These are phyloP conservation scores for Phoenix dactylifera DNA, from an alignment of 176 grass and related monocot species.

Conservation along the genomic window DNA sequence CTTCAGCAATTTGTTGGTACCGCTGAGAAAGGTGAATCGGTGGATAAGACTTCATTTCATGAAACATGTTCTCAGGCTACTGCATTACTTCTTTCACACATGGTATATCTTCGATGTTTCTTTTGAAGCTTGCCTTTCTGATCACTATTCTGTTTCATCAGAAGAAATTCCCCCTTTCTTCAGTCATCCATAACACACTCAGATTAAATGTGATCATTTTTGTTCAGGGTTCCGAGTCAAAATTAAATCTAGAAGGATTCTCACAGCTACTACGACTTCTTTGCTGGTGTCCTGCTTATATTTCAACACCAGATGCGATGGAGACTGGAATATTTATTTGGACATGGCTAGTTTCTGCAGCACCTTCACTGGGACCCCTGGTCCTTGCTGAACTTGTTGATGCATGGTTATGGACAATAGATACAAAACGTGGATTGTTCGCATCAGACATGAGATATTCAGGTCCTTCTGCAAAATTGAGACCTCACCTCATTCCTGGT, in stretches of 20 bases:
- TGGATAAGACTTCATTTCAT: slow-evolving; percentile 85
- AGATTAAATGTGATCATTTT: slow-evolving; percentile 1
- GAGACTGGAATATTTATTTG: slow-evolving; percentile 98
- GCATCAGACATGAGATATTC: slow-evolving; percentile 92
- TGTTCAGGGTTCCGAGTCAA: slow-evolving; percentile 56
- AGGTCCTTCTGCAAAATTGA: slow-evolving; percentile 92
- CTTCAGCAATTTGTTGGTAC: slow-evolving; percentile 90
- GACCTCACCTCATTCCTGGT: slow-evolving; percentile 90
- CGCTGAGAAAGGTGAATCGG: slow-evolving; percentile 68
- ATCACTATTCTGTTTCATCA: neutral
- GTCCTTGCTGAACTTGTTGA: slow-evolving; percentile 94
- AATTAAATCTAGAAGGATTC: slow-evolving; percentile 80
- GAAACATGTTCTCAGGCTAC: slow-evolving; percentile 99
- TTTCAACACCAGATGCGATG: slow-evolving; percentile 94
- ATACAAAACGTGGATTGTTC: slow-evolving; percentile 93
- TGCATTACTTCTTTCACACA: slow-evolving; percentile 81
- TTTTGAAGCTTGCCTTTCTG: slow-evolving; percentile 1
- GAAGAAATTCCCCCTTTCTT: too few species aligned
- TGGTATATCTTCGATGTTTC: slow-evolving; percentile 49
- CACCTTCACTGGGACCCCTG: slow-evolving; percentile 81
- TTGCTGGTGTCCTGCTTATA: slow-evolving; percentile 99
- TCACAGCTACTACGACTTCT: slow-evolving; percentile 91
- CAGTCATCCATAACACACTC: too few species aligned
- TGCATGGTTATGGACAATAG: slow-evolving; percentile 99
- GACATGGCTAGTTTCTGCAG: slow-evolving; percentile 97